phyloP scores from a whole-genome alignment of 495 filamentous ascomycete genomes.

The Xylaria sp. region DNA sequence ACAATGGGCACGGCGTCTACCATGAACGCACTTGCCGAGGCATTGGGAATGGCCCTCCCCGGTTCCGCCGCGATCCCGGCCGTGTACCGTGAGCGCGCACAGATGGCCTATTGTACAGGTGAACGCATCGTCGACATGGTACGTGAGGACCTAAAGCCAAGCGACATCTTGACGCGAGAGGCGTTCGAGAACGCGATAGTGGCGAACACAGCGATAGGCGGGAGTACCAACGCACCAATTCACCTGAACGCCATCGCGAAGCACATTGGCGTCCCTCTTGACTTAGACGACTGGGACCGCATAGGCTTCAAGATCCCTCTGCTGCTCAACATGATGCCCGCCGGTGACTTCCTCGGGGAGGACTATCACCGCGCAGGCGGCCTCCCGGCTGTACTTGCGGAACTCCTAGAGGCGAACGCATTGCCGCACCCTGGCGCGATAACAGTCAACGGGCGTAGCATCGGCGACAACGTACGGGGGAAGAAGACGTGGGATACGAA shows the following conservation, averaged over 20 bases:
- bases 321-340: slow-evolving; percentile 62
- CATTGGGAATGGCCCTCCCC: slow-evolving; percentile 63
- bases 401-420: slow-evolving; percentile 52
- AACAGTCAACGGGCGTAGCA: slow-evolving; percentile 26
- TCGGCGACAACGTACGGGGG: slow-evolving; percentile 21
- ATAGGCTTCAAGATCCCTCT: slow-evolving; percentile 58
- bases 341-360: slow-evolving; percentile 59
- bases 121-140: slow-evolving; percentile 64
- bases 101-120: slow-evolving; percentile 62
- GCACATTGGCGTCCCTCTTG: slow-evolving; percentile 58
- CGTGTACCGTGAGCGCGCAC: slow-evolving; percentile 57
- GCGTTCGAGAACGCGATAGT: slow-evolving; percentile 65
- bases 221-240: slow-evolving; percentile 64
- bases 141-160: slow-evolving; percentile 58
- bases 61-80: slow-evolving; percentile 63
- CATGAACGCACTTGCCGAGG: slow-evolving; percentile 64
- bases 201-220: slow-evolving; percentile 61
- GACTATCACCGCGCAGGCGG: slow-evolving; percentile 63
- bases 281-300: slow-evolving; percentile 61
- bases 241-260: slow-evolving; percentile 63
- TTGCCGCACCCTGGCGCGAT: slow-evolving; percentile 26
- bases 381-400: slow-evolving; percentile 61
- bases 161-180: slow-evolving; percentile 62
- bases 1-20: slow-evolving; percentile 66
- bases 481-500: slow-evolving; percentile 30